Percentiles rank a stretch among this genome's conserved stretches.
These are phyloP conservation scores for Umbelopsis sp. DNA, from an alignment of 192 early-diverging fungal species.

Conservation along the genomic window DNA sequence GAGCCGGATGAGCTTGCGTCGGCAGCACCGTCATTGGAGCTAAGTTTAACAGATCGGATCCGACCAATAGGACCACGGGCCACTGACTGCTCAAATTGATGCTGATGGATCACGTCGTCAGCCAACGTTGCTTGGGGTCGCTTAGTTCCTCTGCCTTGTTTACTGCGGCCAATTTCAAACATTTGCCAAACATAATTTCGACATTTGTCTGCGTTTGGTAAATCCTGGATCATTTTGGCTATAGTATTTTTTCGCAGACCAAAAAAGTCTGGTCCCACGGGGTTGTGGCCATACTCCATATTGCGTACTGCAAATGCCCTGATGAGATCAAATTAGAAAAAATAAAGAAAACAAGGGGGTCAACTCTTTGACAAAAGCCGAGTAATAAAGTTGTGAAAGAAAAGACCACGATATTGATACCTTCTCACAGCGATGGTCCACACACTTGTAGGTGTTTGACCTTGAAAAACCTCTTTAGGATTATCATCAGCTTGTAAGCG, in stretches of 20 bases:
- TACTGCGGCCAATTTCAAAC: conserved; percentile 52
- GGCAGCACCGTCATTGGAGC: not conserved
- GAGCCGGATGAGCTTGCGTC: not conserved
- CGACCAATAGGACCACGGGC: conserved; percentile 11
- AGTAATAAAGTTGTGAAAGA: no score
- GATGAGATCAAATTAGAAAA: not conserved
- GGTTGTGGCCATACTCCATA: conserved; percentile 78
- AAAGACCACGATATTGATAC: conserved; percentile 14
- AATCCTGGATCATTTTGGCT: conserved; percentile 86
- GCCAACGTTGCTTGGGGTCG: conserved; percentile 5
- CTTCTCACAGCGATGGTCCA: conserved; percentile 81
- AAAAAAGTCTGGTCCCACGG: conserved; percentile 91
- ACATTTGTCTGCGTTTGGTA: conserved; percentile 78
- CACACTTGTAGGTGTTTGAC: conserved; percentile 81
- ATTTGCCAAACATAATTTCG: conserved; percentile 70
- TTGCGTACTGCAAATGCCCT: conserved; percentile 78
- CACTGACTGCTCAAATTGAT: conserved; percentile 14
- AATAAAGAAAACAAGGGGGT: conserved; percentile 11
- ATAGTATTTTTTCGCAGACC: conserved; percentile 88
- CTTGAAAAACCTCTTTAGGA: conserved; percentile 66
- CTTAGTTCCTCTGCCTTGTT: conserved; percentile 16
- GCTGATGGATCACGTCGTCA: conserved; percentile 4
- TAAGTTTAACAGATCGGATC: conserved; percentile 6
- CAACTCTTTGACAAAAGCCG: not conserved
- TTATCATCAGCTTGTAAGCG: conserved; percentile 84